Evolutionary conservation across 2,329 filamentous ascomycete genomes (phyloP), one percentile per base, ranked within the genome.

Genomic region (Neurospora sp.): DNA sequence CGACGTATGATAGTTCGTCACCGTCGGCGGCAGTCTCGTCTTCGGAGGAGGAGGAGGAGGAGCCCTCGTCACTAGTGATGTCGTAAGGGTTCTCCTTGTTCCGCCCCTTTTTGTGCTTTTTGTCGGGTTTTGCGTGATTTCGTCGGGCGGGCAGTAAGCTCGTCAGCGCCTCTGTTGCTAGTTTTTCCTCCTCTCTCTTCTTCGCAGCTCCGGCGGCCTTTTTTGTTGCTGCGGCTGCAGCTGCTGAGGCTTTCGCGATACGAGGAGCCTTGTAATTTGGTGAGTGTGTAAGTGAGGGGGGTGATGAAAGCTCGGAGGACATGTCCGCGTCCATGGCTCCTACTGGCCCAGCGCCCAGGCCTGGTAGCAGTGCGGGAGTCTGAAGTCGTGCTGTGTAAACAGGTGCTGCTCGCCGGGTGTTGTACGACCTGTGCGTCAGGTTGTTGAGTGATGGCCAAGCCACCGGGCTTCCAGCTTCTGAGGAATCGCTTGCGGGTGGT

Each of bases 281-380:
- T 0, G 88, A 91, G 75, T 90, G 88, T 4, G 88, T 91, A 4
- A 91, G 81, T 0, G 88, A 90, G 0, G 88, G 88, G 0, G 88
- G 88, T 2, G 88, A 90, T 1, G 88, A 90, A 11, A 87, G 79
- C 66, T 87, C 83, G 0, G 86, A 88, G 17, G 82, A 73, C n/a
- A 81, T 73, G 71, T 82, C 78, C 65, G 81, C 81, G 33, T 81
- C 77, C 8, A 75, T 75, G 4, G 52, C 15, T 8, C 52, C 28
- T 8, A 36, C 12, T 62, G 52, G 52, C 15, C 52, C 52, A 15
- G 28, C 52, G 52, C 52, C 28, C 8, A 62, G 52, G 4, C 23
- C 23, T 62, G 52, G 52, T 62, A 33, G 52, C 15, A 62, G 5
- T 2, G 77, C 80, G 0, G 81, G 81, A 0, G 81, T 82, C 69